Evolutionary conservation across 1,284 basidiomycete genomes (phyloP).

Genomic region (Microbotryomycetes sp.): DNA sequence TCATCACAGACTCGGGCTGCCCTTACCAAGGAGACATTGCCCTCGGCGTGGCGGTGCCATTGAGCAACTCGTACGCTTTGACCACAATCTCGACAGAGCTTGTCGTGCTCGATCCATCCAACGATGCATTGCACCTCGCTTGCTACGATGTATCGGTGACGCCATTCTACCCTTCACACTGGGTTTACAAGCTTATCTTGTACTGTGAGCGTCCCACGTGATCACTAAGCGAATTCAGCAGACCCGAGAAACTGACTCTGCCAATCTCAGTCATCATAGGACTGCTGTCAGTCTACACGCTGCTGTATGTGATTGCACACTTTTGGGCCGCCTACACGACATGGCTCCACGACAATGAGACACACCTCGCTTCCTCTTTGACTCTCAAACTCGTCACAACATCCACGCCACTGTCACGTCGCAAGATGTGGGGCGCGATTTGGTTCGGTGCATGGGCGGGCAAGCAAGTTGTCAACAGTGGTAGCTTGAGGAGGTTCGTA

Average conservation of each 20-base stretch:
- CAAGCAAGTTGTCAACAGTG: conserved; percentile 73
- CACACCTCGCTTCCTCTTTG: conserved; percentile 36
- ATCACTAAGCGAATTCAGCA: too few species aligned
- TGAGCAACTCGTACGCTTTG: conserved; percentile 62
- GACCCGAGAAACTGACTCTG: conserved; percentile 42
- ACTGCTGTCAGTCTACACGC: conserved; percentile 61
- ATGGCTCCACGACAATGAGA: conserved; percentile 33
- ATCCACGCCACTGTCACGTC: conserved; percentile 43
- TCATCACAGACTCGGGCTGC: conserved; percentile 27
- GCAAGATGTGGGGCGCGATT: conserved; percentile 64
- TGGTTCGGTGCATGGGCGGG: conserved; percentile 88
- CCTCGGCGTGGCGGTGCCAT: conserved; percentile 67
- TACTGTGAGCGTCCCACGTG: conserved; percentile 46
- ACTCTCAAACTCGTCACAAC: conserved; percentile 30
- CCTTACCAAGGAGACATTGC: conserved; percentile 49
- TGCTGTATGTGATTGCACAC: conserved; percentile 69
- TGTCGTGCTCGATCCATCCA: conserved; percentile 74
- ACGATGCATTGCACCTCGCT: conserved; percentile 58
- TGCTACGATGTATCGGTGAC: conserved; percentile 76
- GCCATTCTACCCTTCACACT: conserved; percentile 59
- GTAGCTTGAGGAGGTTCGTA: conserved; percentile 81
- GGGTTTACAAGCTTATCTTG: conserved; percentile 67
- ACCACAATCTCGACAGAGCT: conserved; percentile 78
- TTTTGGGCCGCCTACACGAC: conserved; percentile 61
- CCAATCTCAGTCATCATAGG: conserved; percentile 70